phyloP scores from a whole-genome alignment of 2,329 filamentous ascomycete genomes.

The Colletotrichum liriopes region DNA sequence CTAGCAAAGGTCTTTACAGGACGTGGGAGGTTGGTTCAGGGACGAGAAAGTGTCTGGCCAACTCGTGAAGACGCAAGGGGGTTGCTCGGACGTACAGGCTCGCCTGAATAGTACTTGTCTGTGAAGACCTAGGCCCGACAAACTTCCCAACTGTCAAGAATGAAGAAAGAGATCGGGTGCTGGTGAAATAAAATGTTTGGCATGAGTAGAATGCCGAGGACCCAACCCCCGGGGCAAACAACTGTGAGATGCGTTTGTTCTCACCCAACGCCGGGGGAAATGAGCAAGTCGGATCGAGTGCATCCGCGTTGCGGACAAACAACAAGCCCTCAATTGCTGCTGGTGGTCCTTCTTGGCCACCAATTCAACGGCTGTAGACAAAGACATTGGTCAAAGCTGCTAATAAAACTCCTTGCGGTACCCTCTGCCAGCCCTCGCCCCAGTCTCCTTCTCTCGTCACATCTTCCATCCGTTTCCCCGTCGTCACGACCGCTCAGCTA shows the following conservation, averaged over 20 bases:
- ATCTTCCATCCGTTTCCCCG: not conserved
- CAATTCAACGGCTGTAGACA: not conserved
- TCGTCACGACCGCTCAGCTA: not conserved
- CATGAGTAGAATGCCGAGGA: not conserved
- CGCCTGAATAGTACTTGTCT: not conserved
- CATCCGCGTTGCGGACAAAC: not conserved
- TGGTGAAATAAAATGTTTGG: not conserved
- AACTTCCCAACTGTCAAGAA: not conserved
- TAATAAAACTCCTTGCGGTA: not conserved
- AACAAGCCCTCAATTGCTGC: not conserved
- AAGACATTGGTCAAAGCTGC: conserved; percentile 2
- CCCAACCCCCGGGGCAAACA: not conserved
- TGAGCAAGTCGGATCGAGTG: conserved; percentile 68
- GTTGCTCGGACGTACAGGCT: not conserved
- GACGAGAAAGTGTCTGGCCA: not conserved
- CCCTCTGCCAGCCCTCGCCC: not conserved
- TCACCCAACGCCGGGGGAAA: not conserved
- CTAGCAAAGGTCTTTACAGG: not conserved
- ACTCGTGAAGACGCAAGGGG: not conserved
- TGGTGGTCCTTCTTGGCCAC: too few relatives aligned
- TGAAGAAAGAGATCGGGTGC: not conserved
- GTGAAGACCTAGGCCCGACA: not conserved
- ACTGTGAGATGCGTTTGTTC: not conserved
- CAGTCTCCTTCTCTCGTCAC: not conserved
- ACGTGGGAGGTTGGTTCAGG: not conserved